These are phyloP conservation scores for Quercus agrifolia DNA, from an alignment of 306 rosid genomes.

Conservation along the genomic window DNA sequence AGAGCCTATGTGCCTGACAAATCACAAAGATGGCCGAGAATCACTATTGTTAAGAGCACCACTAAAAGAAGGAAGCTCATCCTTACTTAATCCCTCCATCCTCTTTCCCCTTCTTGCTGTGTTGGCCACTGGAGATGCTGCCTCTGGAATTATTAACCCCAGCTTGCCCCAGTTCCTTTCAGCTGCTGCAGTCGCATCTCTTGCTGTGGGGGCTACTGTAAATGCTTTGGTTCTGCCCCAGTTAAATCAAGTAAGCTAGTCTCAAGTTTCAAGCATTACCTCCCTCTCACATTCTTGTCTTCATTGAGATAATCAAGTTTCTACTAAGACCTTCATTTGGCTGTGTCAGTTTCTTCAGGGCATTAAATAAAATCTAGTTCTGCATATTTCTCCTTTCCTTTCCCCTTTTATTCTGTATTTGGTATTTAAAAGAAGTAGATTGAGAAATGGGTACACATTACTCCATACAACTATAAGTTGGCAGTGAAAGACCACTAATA, in stretches of 20 bases:
- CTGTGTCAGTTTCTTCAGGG: slow-evolving; percentile 11
- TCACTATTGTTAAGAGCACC: slow-evolving; percentile 89
- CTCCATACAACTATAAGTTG: neutral
- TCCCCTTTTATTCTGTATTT: neutral
- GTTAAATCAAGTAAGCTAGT: slow-evolving; percentile 58
- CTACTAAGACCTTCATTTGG: neutral
- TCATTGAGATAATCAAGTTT: neutral
- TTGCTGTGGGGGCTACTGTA: slow-evolving; percentile 77
- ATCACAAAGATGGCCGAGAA: slow-evolving; percentile 89
- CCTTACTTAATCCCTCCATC: slow-evolving; percentile 60
- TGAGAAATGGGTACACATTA: neutral
- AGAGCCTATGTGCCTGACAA: slow-evolving; percentile 90
- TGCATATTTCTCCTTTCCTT: neutral
- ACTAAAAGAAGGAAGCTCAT: slow-evolving; percentile 50
- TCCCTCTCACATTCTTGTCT: neutral
- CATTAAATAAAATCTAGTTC: neutral
- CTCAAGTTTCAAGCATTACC: neutral
- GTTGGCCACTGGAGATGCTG: slow-evolving; percentile 82
- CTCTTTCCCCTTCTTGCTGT: slow-evolving; percentile 74
- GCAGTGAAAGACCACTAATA: neutral
- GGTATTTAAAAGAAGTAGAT: neutral
- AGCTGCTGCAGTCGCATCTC: slow-evolving; percentile 66
- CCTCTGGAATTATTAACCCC: slow-evolving; percentile 85
- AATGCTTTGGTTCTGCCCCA: slow-evolving; percentile 67
- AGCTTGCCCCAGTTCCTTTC: slow-evolving; percentile 73